These are phyloP conservation scores for Dictyostelium firmibasis DNA, from an alignment of 78 protist species.

Conservation along the genomic window DNA sequence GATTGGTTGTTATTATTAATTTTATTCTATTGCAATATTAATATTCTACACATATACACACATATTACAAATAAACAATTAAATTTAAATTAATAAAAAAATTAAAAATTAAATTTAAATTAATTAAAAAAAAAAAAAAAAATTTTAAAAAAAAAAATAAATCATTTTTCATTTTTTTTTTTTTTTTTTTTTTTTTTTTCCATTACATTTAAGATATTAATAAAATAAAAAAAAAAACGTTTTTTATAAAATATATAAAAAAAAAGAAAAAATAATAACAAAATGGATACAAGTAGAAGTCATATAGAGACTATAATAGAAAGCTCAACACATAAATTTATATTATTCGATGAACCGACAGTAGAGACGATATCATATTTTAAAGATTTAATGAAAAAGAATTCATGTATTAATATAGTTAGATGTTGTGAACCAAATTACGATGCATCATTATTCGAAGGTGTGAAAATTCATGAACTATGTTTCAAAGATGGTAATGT, in stretches of 20 bases:
- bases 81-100: background rate
- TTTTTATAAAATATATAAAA: background rate
- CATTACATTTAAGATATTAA: background rate
- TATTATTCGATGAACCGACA: constrained; percentile 28
- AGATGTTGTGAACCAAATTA: constrained; percentile 30
- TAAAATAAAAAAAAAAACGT: background rate
- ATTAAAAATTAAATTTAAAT: background rate
- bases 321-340: constrained; percentile 10
- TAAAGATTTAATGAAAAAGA: background rate
- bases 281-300: background rate
- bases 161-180: background rate
- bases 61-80: too few species aligned
- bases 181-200: background rate
- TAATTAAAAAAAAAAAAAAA: background rate
- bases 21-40: background rate
- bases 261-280: background rate
- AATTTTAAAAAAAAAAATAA: background rate
- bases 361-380: background rate
- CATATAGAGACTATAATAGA: constrained; percentile 4
- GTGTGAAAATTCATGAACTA: background rate
- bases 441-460: constrained; percentile 12
- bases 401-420: constrained; percentile 1
- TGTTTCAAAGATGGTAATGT: background rate
- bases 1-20: too few species aligned
- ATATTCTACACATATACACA: too few species aligned